These are phyloP conservation scores for Colletotrichum zoysiae DNA, from an alignment of 2,329 filamentous ascomycete genomes.

Conservation along the genomic window DNA sequence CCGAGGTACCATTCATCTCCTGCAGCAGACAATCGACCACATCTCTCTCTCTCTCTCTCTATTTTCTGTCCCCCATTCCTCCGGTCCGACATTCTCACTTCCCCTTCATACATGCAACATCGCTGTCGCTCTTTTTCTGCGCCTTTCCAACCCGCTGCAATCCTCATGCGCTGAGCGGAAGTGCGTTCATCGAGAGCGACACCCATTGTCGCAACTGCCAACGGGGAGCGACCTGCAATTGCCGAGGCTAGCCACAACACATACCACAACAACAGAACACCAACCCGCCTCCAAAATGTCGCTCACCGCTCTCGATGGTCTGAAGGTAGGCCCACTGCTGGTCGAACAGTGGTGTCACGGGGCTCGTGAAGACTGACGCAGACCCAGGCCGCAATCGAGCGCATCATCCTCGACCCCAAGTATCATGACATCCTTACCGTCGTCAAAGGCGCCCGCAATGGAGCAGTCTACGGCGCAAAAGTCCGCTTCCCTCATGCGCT, in stretches of 20 bases:
- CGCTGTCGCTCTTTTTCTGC: slow-evolving; percentile 12
- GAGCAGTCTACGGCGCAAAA: slow-evolving; percentile 95
- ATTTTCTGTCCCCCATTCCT: slow-evolving; percentile 6
- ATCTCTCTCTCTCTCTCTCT: slow-evolving; percentile 12
- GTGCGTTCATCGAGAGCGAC: slow-evolving; percentile 23
- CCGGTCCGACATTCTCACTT: background rate
- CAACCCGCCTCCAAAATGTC: slow-evolving; percentile 28
- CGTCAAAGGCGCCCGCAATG: slow-evolving; percentile 95
- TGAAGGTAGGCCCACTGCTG: slow-evolving; percentile 29
- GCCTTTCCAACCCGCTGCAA: background rate
- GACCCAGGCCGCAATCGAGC: slow-evolving; percentile 75
- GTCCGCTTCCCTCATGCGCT: slow-evolving; percentile 98
- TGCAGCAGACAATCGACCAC: background rate
- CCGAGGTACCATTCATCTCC: slow-evolving; percentile 30
- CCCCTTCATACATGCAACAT: background rate
- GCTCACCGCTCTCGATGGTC: slow-evolving; percentile 39
- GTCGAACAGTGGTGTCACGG: too few species aligned
- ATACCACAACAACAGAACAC: background rate
- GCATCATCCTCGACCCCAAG: slow-evolving; percentile 82
- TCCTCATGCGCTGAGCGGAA: slow-evolving; percentile 28
- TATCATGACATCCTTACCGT: slow-evolving; percentile 89
- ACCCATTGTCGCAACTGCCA: slow-evolving; percentile 13
- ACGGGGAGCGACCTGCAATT: slow-evolving; percentile 17
- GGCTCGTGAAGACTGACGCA: slow-evolving; percentile 12
- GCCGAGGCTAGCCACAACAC: slow-evolving; percentile 38